Evolutionary conservation across 768 basidiomycete species (phyloP), one percentile per base, ranked within the genome.

Genomic region (Termitomyces sp.): DNA sequence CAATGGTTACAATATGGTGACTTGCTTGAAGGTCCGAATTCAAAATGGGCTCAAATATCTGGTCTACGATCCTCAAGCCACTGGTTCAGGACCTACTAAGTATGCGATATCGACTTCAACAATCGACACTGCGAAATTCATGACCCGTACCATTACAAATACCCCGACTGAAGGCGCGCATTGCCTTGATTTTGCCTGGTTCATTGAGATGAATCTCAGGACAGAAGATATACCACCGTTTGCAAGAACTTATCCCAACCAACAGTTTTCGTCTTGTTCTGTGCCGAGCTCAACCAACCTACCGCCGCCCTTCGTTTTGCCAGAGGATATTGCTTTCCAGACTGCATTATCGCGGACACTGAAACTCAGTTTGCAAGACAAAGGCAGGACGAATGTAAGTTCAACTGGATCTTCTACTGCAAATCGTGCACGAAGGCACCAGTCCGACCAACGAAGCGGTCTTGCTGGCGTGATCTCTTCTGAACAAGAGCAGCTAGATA

Each of bases 61-160:
- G 22, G 55, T 56, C 5, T 56, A 36, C 20, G 55, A 56, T 40
- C 33, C 38, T 38, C 36, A 49, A 32, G 55, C 47, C n/a, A 56
- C 32, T 16, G 49, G 49, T 35, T 35, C 49, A 8, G 13, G 33
- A 22, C 33, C 33, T 50, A 35, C 33, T 22, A 50, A 16, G 14
- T 50, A 50, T 13, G 33, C 9, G 12, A 16, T 16, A 16, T 50
- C 49, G 4, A 35, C 13, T 16, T 50, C 49, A 13, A 22, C 33
- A 16, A 2, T 2, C 2, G 14, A 16, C 8, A 50, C 24, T 16
- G 49, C 49, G 22, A 33, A 6, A 35, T 50, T 16, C 22, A 50
- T 50, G 33, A 6, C 20, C 33, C 14, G 4, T 2, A 10, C 49
- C 32, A 50, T 50, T 22, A 24, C 33, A 22, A 35, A 35, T 16